A percentile compares a stretch with the other conserved stretches of the same genome.
phyloP scores from a whole-genome alignment of 2,329 filamentous ascomycete species.

The Cladosporium sp. region DNA sequence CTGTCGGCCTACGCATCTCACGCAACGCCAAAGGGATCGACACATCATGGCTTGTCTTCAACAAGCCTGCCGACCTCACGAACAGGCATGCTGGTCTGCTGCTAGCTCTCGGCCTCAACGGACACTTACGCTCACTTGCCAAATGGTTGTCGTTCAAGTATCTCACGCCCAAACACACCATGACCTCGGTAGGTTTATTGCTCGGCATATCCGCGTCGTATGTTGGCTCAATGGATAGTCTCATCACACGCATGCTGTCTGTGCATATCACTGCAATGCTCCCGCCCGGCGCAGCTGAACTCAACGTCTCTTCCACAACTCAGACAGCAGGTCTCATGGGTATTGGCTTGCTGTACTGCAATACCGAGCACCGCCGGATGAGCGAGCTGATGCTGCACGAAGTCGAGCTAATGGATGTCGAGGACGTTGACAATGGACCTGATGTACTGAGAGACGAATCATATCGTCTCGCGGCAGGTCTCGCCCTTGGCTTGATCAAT shows the following conservation, averaged over 20 bases:
- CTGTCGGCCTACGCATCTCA: conserved; percentile 87
- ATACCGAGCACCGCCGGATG: conserved; percentile 95
- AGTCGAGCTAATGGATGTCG: conserved; percentile 79
- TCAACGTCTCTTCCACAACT: conserved; percentile 86
- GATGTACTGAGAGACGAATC: conserved; percentile 85
- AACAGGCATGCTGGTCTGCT: conserved; percentile 96
- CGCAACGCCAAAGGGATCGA: conserved; percentile 87
- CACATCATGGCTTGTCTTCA: conserved; percentile 97
- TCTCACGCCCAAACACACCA: conserved; percentile 96
- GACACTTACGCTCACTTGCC: conserved; percentile 85
- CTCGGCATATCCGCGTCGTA: conserved; percentile 89
- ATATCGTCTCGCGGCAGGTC: conserved; percentile 91
- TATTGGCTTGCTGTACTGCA: conserved; percentile 87
- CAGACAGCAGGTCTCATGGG: conserved; percentile 97
- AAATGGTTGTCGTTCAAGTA: conserved; percentile 99
- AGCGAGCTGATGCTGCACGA: conserved; percentile 98
- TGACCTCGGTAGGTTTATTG: conserved; percentile 96
- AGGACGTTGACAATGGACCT: conserved; percentile 60
- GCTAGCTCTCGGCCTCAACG: conserved; percentile 84
- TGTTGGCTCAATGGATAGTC: conserved; percentile 91
- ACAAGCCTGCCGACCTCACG: conserved; percentile 86
- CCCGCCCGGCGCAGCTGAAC: conserved; percentile 81
- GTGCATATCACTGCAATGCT: conserved; percentile 95
- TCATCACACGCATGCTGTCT: conserved; percentile 86
- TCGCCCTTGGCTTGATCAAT: conserved; percentile 90